Conservation (phyloP, 2,329 filamentous ascomycete species). For the Neofusicoccum kwambonambiense region DNA sequence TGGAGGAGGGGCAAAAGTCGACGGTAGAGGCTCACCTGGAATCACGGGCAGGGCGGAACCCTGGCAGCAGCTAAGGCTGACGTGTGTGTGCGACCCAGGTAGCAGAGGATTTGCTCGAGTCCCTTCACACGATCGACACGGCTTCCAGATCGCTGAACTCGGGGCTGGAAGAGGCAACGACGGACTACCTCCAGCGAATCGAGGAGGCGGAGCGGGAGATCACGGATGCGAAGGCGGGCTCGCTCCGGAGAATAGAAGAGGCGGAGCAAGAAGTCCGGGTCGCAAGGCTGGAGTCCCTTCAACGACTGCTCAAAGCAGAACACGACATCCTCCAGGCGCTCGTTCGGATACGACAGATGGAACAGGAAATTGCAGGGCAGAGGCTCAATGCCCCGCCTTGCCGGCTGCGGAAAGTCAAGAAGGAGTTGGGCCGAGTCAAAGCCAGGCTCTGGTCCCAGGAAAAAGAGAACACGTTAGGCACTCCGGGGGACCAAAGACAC, state of each 20-base stretch:
- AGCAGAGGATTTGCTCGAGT: not conserved
- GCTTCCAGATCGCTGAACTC: not conserved
- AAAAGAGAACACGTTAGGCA: conserved; percentile 1
- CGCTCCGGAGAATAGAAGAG: not conserved
- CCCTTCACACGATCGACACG: not conserved
- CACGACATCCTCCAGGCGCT: not conserved
- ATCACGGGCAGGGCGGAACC: not conserved
- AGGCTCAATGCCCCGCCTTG: not conserved
- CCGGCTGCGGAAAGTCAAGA: conserved; percentile 14
- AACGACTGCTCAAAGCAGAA: not conserved
- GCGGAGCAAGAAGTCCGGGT: not conserved
- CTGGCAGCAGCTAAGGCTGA: not conserved
- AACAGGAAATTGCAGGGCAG: conserved; percentile 15
- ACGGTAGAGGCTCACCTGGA: not conserved
- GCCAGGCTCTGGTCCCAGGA: not conserved
- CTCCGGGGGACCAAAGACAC: not conserved
- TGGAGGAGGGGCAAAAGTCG: not conserved
- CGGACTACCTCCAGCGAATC: not conserved
- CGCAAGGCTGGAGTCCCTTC: not conserved
- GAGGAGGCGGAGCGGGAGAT: not conserved
- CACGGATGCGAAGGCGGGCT: not conserved
- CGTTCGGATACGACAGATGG: not conserved
- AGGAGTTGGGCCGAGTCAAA: not conserved
- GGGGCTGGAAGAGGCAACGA: not conserved
- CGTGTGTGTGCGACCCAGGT: not conserved